Percentiles rank a stretch among this genome's conserved stretches.
These are phyloP conservation scores for Astrocystis sublimbata DNA, from an alignment of 495 filamentous ascomycete genomes.

Conservation along the genomic window DNA sequence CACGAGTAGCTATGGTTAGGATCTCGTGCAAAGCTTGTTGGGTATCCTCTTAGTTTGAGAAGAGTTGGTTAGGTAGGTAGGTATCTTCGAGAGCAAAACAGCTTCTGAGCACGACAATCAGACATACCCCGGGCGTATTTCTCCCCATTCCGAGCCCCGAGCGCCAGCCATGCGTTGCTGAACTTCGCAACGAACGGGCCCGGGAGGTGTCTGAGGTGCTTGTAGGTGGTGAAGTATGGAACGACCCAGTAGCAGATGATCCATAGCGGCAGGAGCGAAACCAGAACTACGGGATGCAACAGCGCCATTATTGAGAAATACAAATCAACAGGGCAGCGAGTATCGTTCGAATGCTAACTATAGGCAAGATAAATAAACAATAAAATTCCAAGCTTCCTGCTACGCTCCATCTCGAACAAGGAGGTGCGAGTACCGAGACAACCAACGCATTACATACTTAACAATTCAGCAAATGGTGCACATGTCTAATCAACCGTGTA, in stretches of 20 bases:
- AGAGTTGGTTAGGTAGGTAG: too few species aligned
- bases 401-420: not conserved
- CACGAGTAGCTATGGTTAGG: too few species aligned
- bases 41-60: too few species aligned
- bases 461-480: too few species aligned
- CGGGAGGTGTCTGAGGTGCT: slow-evolving; percentile 62
- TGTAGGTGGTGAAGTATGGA: slow-evolving; percentile 66
- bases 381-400: not conserved
- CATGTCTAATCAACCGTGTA: too few species aligned
- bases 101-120: slow-evolving; percentile 54
- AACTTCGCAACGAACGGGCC: slow-evolving; percentile 64
- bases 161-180: slow-evolving; percentile 72
- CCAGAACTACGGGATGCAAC: not conserved
- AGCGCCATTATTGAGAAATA: not conserved
- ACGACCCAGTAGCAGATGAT: slow-evolving; percentile 14
- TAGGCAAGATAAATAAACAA: not conserved
- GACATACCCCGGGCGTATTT: slow-evolving; percentile 7
- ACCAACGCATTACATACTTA: too few species aligned
- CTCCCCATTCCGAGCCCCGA: slow-evolving; percentile 43
- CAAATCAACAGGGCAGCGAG: not conserved
- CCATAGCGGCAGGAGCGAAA: slow-evolving; percentile 6
- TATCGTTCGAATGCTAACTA: not conserved
- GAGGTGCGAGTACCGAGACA: too few species aligned
- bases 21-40: too few species aligned
- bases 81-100: too few species aligned